phyloP scores from a whole-genome alignment of 2,329 filamentous ascomycete genomes.

The Ophiostoma piceae region DNA sequence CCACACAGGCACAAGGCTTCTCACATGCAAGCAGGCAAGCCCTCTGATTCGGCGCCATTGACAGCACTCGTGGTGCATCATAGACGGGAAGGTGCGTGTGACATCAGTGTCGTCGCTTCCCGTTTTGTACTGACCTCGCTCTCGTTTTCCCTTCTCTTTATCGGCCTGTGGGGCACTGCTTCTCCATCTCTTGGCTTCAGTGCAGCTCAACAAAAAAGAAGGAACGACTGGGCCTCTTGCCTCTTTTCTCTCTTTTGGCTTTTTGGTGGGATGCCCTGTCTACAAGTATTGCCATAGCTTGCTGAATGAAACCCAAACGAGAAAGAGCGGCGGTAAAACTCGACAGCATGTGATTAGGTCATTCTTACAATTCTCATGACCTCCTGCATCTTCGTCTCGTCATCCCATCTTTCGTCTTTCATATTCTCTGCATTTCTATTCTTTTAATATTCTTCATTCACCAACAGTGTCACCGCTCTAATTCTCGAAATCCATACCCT shows the following conservation, averaged over 20 bases:
- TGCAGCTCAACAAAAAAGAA: constrained; percentile 15
- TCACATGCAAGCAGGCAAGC: background rate
- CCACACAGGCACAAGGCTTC: background rate
- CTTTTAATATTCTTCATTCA: background rate
- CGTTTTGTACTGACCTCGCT: background rate
- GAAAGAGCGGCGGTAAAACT: background rate
- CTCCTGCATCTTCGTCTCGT: background rate
- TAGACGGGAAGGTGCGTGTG: background rate
- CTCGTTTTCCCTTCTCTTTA: background rate
- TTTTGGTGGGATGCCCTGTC: background rate
- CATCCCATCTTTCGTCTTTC: background rate
- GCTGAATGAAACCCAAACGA: background rate
- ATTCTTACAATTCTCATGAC: background rate
- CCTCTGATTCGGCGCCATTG: background rate
- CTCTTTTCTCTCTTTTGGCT: background rate
- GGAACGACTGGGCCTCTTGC: background rate
- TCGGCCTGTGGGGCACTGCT: background rate
- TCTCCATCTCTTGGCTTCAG: constrained; percentile 4
- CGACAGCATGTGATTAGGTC: background rate
- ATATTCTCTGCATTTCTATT: background rate
- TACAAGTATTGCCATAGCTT: background rate
- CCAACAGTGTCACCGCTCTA: background rate
- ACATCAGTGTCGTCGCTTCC: background rate
- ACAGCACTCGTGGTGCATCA: background rate
- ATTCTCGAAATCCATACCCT: background rate